phyloP scores from a whole-genome alignment of 1,284 basidiomycete species.

The Moesziomyces parantarcticus region DNA sequence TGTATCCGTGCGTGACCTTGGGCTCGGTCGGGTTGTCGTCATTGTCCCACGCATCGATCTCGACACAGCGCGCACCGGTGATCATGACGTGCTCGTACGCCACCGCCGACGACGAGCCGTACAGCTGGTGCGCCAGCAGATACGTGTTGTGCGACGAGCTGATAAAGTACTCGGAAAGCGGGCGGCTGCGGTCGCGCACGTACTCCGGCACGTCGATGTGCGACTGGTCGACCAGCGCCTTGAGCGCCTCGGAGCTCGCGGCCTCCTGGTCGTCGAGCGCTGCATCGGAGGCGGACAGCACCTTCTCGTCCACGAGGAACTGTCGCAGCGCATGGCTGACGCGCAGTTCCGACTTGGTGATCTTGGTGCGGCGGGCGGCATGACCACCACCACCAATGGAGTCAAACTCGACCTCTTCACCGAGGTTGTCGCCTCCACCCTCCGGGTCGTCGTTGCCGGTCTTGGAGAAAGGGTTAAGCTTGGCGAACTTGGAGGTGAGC shows the following conservation, averaged over 20 bases:
- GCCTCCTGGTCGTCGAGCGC: slow-evolving; percentile 18
- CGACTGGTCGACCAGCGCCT: slow-evolving; percentile 43
- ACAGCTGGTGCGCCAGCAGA: slow-evolving; percentile 74
- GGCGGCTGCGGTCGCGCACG: slow-evolving; percentile 49
- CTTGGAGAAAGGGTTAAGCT: slow-evolving; percentile 54
- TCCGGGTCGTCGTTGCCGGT: slow-evolving; percentile 45
- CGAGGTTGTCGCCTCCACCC: slow-evolving; percentile 53
- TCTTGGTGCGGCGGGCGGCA: slow-evolving; percentile 49
- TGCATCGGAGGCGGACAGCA: slow-evolving; percentile 40
- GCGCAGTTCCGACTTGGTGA: slow-evolving; percentile 51
- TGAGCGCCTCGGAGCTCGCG: slow-evolving; percentile 32
- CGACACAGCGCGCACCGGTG: slow-evolving; percentile 74
- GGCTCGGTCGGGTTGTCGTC: slow-evolving; percentile 70
- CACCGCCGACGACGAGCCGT: slow-evolving; percentile 73
- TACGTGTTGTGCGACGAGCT: slow-evolving; percentile 75
- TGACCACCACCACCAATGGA: slow-evolving; percentile 60
- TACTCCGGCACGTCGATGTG: slow-evolving; percentile 53
- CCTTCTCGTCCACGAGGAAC: slow-evolving; percentile 41
- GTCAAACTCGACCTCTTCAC: slow-evolving; percentile 53
- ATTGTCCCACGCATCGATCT: slow-evolving; percentile 77
- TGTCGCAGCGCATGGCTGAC: slow-evolving; percentile 53
- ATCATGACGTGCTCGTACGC: slow-evolving; percentile 74
- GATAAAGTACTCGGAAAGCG: slow-evolving; percentile 60
- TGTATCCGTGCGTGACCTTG: slow-evolving; percentile 73
- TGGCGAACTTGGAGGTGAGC: slow-evolving; percentile 52